A percentile compares a stretch with the other conserved stretches of the same genome.
These are phyloP conservation scores for Fusarium nelsonii DNA, from an alignment of 2,329 filamentous ascomycete species.

Conservation along the genomic window DNA sequence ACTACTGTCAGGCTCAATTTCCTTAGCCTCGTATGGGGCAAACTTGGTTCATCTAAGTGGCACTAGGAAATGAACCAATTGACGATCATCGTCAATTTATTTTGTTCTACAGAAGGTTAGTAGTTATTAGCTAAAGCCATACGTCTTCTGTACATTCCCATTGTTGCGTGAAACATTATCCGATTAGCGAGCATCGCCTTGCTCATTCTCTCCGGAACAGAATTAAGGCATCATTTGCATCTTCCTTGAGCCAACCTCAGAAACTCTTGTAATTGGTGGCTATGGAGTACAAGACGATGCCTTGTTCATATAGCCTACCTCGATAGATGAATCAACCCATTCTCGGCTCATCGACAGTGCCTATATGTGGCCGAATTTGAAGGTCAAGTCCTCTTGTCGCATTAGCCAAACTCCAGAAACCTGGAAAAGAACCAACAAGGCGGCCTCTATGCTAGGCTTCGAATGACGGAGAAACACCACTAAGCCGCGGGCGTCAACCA, in stretches of 20 bases:
- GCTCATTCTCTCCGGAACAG: neutral
- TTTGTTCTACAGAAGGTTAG: neutral
- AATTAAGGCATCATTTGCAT: neutral
- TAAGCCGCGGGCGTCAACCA: neutral
- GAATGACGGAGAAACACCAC: neutral
- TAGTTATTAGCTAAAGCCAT: neutral
- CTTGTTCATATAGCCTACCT: too few species aligned
- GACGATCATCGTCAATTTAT: conserved; percentile 6
- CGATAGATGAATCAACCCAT: neutral
- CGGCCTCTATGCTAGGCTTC: neutral
- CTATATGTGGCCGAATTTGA: neutral
- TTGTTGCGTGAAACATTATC: neutral
- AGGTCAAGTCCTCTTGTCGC: neutral
- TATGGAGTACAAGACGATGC: neutral
- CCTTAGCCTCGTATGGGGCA: neutral
- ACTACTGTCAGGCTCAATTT: conserved; percentile 7
- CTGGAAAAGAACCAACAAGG: neutral
- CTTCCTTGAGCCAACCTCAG: neutral
- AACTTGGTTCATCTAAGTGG: neutral
- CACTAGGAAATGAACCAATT: conserved; percentile 16
- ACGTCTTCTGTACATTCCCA: neutral
- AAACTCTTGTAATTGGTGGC: neutral
- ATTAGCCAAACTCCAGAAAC: neutral
- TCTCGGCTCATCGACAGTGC: neutral
- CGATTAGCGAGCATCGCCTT: neutral